Evolutionary conservation across 345 rosid species (phyloP).

Genomic region (Conringia planisiliqua): DNA sequence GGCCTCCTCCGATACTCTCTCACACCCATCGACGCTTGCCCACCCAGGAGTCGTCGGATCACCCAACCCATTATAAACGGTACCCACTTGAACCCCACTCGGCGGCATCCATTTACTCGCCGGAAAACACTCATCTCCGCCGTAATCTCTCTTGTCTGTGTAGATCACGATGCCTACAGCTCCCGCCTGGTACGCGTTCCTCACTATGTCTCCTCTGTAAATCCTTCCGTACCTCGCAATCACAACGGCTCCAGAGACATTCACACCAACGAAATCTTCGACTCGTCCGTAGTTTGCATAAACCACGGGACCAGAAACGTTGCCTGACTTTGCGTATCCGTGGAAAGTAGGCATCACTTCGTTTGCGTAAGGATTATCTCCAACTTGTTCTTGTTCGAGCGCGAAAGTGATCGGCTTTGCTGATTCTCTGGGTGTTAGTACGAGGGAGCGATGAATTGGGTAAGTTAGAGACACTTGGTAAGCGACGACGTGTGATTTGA

Average conservation of each 20-base stretch:
- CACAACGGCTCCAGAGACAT: constrained; percentile 46
- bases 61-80: constrained; percentile 56
- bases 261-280: constrained; percentile 53
- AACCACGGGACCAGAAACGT: constrained; percentile 48
- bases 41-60: constrained; percentile 89
- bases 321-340: constrained; percentile 78
- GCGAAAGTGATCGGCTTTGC: constrained; percentile 36
- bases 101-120: constrained; percentile 75
- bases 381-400: constrained; percentile 49
- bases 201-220: constrained; percentile 75
- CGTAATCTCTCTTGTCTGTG: constrained; percentile 67
- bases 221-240: constrained; percentile 66
- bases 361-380: constrained; percentile 62
- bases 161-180: constrained; percentile 63
- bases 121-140: constrained; percentile 57
- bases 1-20: constrained; percentile 59
- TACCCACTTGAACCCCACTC: constrained; percentile 79
- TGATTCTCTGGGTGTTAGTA: constrained; percentile 34
- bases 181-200: constrained; percentile 59
- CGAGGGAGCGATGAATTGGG: constrained; percentile 61
- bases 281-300: constrained; percentile 75
- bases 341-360: constrained; percentile 74
- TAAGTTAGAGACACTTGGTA: constrained; percentile 64
- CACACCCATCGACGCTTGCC: constrained; percentile 68
- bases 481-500: constrained; percentile 42